Evolutionary conservation across 2,329 filamentous ascomycete genomes (phyloP).

Genomic region (Aspergillus hiratsukae): DNA sequence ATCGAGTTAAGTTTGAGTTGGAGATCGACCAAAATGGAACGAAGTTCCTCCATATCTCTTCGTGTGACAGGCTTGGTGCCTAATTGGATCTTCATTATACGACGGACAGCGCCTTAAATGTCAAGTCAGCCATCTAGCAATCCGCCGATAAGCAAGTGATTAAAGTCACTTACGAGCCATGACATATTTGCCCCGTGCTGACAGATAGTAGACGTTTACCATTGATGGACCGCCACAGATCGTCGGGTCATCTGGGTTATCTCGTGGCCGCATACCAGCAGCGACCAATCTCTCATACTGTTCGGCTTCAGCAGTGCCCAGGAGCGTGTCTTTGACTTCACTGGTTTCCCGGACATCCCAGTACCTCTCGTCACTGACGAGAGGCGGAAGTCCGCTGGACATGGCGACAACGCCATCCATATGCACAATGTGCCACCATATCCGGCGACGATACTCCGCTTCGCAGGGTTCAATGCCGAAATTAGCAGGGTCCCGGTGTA

Average conservation of each 20-base stretch:
- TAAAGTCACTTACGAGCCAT: conserved; percentile 38
- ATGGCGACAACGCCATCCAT: conserved; percentile 48
- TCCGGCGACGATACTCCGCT: conserved; percentile 42
- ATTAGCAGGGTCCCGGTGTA: conserved; percentile 46
- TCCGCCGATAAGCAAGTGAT: no score
- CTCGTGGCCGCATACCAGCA: conserved; percentile 29
- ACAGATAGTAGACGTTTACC: conserved; percentile 42
- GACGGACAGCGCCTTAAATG: conserved; percentile 36
- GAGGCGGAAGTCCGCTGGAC: conserved; percentile 45
- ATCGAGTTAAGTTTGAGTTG: conserved; percentile 40
- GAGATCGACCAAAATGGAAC: conserved; percentile 38
- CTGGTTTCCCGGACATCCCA: conserved; percentile 46
- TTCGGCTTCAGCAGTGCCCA: conserved; percentile 36
- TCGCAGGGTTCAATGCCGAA: conserved; percentile 44
- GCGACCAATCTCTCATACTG: conserved; percentile 34
- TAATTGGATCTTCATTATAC: conserved; percentile 42
- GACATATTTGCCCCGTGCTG: conserved; percentile 42
- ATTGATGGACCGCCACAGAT: conserved; percentile 39
- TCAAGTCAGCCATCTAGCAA: conserved; percentile 6
- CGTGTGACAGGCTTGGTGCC: conserved; percentile 42
- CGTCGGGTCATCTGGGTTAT: conserved; percentile 39
- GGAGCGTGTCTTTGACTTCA: conserved; percentile 44
- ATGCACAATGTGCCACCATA: conserved; percentile 49
- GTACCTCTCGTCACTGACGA: conserved; percentile 45
- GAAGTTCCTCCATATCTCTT: conserved; percentile 42